A percentile compares a stretch with the other conserved stretches of the same genome.
Evolutionary conservation across 2,329 filamentous ascomycete species (phyloP).

Genomic region (Chaetomium globosum): DNA sequence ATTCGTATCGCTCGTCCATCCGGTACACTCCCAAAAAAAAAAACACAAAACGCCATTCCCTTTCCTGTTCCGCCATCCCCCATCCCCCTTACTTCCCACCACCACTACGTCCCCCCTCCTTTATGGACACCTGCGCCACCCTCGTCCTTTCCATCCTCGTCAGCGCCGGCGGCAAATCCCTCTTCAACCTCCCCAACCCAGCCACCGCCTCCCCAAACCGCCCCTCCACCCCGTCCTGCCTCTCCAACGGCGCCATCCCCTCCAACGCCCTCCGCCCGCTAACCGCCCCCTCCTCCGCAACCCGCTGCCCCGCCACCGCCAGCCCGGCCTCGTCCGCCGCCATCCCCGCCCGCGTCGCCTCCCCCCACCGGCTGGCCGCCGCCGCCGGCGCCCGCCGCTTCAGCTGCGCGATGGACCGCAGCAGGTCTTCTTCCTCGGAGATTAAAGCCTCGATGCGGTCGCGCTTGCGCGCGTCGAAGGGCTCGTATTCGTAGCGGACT

Average conservation of each 20-base stretch:
- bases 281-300: constrained; percentile 28
- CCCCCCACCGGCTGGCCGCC: constrained; percentile 49
- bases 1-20: background rate
- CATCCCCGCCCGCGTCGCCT: constrained; percentile 46
- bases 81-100: background rate
- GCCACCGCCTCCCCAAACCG: constrained; percentile 53
- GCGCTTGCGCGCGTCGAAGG: constrained; percentile 63
- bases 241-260: constrained; percentile 45
- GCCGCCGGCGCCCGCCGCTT: constrained; percentile 56
- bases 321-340: constrained; percentile 53
- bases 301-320: constrained; percentile 35
- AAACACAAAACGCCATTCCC: constrained; percentile 7
- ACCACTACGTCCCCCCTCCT: too few species aligned
- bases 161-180: constrained; percentile 63
- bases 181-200: constrained; percentile 57
- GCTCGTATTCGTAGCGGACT: constrained; percentile 60
- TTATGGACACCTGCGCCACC: too few species aligned
- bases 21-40: constrained; percentile 1
- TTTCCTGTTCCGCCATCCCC: background rate
- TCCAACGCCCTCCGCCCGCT: constrained; percentile 28
- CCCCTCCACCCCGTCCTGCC: constrained; percentile 52
- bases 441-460: constrained; percentile 62
- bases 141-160: constrained; percentile 67
- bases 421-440: constrained; percentile 64
- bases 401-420: constrained; percentile 64